These are phyloP conservation scores for Nymphaea colorata DNA, from an alignment of 164 flowering plant species.

Conservation along the genomic window DNA sequence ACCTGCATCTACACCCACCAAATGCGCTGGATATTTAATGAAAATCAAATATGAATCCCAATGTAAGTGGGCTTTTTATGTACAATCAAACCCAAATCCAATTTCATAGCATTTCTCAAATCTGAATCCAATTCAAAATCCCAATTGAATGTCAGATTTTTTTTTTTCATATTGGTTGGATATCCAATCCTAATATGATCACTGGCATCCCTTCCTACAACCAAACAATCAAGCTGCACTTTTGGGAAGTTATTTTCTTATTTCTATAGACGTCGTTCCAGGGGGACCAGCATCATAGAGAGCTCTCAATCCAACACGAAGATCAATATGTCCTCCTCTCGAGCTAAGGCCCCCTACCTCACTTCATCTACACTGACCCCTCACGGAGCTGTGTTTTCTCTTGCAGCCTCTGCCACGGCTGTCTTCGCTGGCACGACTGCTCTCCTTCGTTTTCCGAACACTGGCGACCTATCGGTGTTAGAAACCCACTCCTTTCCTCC, in stretches of 20 bases:
- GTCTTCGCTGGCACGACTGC: conserved; percentile 55
- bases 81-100: no score
- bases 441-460: conserved; percentile 46
- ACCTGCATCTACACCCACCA: no score
- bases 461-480: conserved; percentile 24
- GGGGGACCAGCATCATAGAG: no score
- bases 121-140: no score
- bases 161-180: no score
- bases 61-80: no score
- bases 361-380: conserved; percentile 45
- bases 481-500: conserved; percentile 17
- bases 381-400: conserved; percentile 45
- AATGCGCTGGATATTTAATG: no score
- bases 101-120: no score
- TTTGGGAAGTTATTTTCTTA: neutral
- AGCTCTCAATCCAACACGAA: conserved; percentile 35
- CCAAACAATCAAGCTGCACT: conserved; percentile 15
- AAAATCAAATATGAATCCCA: no score
- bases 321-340: conserved; percentile 50
- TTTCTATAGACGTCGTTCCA: no score
- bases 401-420: conserved; percentile 35
- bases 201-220: neutral
- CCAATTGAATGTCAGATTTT: no score
- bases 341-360: conserved; percentile 18
- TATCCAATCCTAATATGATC: no score